phyloP scores from a whole-genome alignment of 2,329 filamentous ascomycete genomes.

The Trichoderma atrobrunneum region DNA sequence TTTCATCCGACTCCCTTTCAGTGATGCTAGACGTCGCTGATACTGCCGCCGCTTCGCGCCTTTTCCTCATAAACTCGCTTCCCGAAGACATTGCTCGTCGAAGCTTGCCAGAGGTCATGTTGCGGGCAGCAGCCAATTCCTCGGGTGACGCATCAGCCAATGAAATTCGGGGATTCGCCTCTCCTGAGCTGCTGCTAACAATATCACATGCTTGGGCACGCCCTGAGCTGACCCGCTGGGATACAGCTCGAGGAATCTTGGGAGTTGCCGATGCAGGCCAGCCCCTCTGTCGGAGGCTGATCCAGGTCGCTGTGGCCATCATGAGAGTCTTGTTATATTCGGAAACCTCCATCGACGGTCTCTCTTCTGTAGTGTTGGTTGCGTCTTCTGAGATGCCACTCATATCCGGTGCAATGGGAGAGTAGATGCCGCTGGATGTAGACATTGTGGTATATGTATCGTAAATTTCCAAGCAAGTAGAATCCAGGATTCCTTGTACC shows the following conservation, averaged over 20 bases:
- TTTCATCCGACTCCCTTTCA: neutral
- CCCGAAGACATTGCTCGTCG: constrained; percentile 27
- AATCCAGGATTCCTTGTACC: constrained; percentile 67
- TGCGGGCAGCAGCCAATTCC: neutral
- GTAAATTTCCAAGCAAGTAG: constrained; percentile 63
- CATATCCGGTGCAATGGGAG: constrained; percentile 35
- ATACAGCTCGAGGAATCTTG: constrained; percentile 28
- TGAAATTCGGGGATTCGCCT: neutral
- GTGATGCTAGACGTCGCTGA: neutral
- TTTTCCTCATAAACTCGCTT: constrained; percentile 28
- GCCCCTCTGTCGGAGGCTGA: constrained; percentile 36
- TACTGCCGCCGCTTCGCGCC: constrained; percentile 11
- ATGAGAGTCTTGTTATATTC: constrained; percentile 37
- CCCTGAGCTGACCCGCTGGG: constrained; percentile 22
- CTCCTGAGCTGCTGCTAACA: constrained; percentile 1
- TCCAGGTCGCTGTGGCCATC: constrained; percentile 39
- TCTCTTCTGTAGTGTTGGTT: constrained; percentile 28
- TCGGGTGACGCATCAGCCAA: neutral
- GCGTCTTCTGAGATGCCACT: constrained; percentile 23
- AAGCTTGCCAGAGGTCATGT: constrained; percentile 13
- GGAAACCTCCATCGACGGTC: constrained; percentile 31
- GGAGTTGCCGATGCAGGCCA: constrained; percentile 35
- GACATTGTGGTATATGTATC: constrained; percentile 63
- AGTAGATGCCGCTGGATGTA: constrained; percentile 46
- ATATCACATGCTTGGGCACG: constrained; percentile 22